Conservation (phyloP, 2,329 filamentous ascomycete species). For the Cryphonectria parasitica region DNA sequence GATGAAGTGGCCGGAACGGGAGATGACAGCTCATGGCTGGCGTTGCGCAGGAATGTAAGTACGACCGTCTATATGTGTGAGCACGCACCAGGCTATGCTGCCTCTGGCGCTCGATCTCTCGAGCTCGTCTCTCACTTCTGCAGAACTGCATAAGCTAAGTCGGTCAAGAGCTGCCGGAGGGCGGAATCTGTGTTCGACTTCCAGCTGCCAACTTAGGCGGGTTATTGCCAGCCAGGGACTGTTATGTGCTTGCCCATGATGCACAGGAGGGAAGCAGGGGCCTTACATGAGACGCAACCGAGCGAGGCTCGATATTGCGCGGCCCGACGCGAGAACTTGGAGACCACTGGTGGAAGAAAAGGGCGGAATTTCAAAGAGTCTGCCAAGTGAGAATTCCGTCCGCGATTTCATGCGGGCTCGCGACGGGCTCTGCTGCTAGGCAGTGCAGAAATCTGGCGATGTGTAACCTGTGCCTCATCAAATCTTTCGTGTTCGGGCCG, state of each 20-base stretch:
- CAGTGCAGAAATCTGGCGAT: not conserved
- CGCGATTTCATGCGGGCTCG: not conserved
- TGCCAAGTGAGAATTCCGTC: not conserved
- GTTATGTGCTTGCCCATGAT: constrained; percentile 1
- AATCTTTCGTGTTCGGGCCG: not conserved
- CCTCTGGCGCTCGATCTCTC: constrained; percentile 19
- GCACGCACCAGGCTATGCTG: not conserved
- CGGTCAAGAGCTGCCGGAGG: constrained; percentile 15
- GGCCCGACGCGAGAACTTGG: constrained; percentile 6
- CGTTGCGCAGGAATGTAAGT: constrained; percentile 17
- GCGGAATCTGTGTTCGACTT: constrained; percentile 22
- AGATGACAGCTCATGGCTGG: constrained; percentile 19
- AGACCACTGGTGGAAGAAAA: not conserved
- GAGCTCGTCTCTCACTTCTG: constrained; percentile 13
- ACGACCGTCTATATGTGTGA: not conserved
- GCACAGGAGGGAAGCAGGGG: constrained; percentile 15
- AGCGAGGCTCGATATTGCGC: constrained; percentile 26
- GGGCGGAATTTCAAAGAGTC: not conserved
- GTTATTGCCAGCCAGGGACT: not conserved
- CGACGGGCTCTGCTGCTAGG: not conserved
- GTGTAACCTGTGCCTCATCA: not conserved
- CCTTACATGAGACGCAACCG: constrained; percentile 25
- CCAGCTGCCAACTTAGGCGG: not conserved
- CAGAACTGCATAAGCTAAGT: constrained; percentile 25
- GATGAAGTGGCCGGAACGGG: constrained; percentile 21